These are phyloP conservation scores for Eimeria brunetti DNA, from an alignment of 169 alveolate genomes.

Conservation along the genomic window DNA sequence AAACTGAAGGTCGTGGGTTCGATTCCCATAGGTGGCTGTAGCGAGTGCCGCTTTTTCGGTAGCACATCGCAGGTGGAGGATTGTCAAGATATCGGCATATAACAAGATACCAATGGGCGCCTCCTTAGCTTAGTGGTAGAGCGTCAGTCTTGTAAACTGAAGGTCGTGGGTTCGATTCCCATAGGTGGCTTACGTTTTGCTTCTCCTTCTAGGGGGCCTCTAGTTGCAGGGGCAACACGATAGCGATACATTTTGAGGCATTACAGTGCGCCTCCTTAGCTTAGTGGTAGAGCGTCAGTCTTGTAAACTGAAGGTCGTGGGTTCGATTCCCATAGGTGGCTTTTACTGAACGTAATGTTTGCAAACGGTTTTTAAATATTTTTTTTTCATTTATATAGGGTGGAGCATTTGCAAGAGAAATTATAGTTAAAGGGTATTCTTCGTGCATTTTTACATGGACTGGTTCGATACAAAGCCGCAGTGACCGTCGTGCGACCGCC, in stretches of 20 bases:
- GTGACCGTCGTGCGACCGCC: not conserved
- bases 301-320: conserved; percentile 84
- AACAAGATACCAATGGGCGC: not conserved
- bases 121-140: conserved; percentile 80
- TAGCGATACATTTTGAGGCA: not conserved
- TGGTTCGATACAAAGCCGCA: not conserved
- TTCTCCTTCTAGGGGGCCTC: too few species aligned
- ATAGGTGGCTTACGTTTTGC: conserved; percentile 82
- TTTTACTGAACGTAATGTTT: too few species aligned
- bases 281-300: conserved; percentile 82
- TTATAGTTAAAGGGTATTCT: too few species aligned
- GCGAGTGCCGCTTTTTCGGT: too few species aligned
- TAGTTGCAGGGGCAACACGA: not conserved
- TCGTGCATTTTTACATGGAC: not conserved
- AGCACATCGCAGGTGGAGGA: too few species aligned
- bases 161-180: conserved; percentile 83
- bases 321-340: conserved; percentile 80
- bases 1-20: conserved; percentile 83
- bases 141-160: conserved; percentile 82
- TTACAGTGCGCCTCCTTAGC: not conserved
- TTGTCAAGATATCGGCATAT: not conserved
- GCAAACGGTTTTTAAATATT: too few species aligned
- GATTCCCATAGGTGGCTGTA: conserved; percentile 82
- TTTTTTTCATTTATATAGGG: too few species aligned
- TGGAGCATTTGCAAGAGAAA: too few species aligned